Conservation (phyloP, 345 rosid genomes). For the Eucalyptus microcorys region DNA sequence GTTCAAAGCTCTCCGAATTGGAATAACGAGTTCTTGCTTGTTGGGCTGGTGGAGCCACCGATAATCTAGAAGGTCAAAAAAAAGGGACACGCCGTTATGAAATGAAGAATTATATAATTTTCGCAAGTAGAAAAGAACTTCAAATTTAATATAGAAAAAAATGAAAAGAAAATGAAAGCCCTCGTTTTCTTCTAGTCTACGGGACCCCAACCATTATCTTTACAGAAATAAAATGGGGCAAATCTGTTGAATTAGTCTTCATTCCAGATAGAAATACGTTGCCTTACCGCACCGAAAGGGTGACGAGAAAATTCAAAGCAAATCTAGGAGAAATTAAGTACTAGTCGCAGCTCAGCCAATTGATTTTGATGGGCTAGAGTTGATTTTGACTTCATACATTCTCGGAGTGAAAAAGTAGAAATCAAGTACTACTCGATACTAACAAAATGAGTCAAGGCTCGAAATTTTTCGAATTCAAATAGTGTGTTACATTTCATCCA, state of each 20-base stretch:
- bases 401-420: background rate
- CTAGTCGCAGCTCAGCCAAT: background rate
- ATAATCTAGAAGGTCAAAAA: background rate
- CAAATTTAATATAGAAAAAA: background rate
- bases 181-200: background rate
- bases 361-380: background rate
- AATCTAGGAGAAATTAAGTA: background rate
- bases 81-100: background rate
- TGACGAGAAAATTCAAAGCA: background rate
- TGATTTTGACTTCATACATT: background rate
- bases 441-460: background rate
- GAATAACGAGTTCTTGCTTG: background rate
- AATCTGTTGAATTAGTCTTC: background rate
- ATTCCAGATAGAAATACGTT: background rate
- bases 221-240: background rate
- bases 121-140: background rate
- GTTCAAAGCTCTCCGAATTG: background rate
- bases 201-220: background rate
- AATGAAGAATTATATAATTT: background rate
- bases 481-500: rapidly evolving
- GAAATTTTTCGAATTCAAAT: background rate
- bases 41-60: background rate
- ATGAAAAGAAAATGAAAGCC: background rate
- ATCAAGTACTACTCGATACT: background rate
- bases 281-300: background rate